phyloP scores from a whole-genome alignment of 2,329 filamentous ascomycete genomes.

The Aspergillus neoniger region DNA sequence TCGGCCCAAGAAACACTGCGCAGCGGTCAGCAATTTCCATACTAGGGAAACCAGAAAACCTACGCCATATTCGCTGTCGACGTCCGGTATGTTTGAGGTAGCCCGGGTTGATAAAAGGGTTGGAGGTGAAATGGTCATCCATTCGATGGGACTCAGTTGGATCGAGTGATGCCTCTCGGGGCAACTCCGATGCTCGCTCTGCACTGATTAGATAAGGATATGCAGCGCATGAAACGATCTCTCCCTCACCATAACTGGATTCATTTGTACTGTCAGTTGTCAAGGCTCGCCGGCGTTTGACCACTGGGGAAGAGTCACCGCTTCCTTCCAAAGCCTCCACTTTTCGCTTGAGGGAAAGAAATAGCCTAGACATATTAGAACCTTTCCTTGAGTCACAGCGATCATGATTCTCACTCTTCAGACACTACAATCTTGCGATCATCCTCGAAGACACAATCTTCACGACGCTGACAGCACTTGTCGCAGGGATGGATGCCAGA shows the following conservation, averaged over 20 bases:
- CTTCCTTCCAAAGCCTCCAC: constrained; percentile 18
- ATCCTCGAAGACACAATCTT: constrained; percentile 41
- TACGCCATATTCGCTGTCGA: constrained; percentile 21
- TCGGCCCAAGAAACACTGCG: constrained; percentile 54
- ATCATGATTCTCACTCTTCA: constrained; percentile 34
- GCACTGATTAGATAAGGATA: not conserved
- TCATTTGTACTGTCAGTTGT: constrained; percentile 2
- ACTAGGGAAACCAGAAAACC: not conserved
- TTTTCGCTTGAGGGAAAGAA: constrained; percentile 22
- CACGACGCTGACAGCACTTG: constrained; percentile 39
- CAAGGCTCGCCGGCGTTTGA: constrained; percentile 10
- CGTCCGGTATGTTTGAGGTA: constrained; percentile 21
- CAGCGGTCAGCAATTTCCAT: not conserved
- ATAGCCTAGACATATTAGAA: constrained; percentile 11
- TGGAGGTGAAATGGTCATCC: constrained; percentile 33
- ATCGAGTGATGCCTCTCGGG: constrained; percentile 8
- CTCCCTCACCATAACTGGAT: constrained; percentile 2
- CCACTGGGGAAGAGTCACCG: constrained; percentile 17
- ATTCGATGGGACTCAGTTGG: constrained; percentile 14
- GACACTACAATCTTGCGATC: constrained; percentile 50
- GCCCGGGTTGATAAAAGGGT: constrained; percentile 32
- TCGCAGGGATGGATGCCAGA: constrained; percentile 40
- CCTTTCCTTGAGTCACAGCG: too few relatives aligned
- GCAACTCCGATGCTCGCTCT: constrained; percentile 1
- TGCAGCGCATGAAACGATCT: not conserved